Percentiles rank a stretch among this genome's conserved stretches.
These are phyloP conservation scores for Lyophyllum atratum DNA, from an alignment of 768 basidiomycete genomes.

Conservation along the genomic window DNA sequence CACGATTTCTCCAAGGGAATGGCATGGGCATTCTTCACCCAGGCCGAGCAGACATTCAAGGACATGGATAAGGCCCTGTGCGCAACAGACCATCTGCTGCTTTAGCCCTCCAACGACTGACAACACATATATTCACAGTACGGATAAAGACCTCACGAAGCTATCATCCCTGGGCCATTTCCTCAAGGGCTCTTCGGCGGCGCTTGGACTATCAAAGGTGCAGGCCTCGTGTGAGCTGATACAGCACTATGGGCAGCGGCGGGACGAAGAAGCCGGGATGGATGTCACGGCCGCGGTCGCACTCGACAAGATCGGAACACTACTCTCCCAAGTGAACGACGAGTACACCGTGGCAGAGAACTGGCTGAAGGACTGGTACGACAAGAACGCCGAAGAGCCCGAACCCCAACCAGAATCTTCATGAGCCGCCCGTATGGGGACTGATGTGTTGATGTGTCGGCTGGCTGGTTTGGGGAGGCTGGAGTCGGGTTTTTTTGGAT, in stretches of 20 bases:
- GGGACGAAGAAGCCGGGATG: conserved; percentile 53
- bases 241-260: conserved; percentile 78
- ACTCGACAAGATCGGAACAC: conserved; percentile 52
- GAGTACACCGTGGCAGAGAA: conserved; percentile 71
- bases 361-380: conserved; percentile 59
- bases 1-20: conserved; percentile 79
- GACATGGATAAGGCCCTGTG: conserved; percentile 82
- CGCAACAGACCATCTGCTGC: conserved; percentile 33
- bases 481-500: background rate
- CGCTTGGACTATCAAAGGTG: conserved; percentile 82
- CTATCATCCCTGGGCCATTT: conserved; percentile 88
- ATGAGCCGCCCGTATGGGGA: background rate
- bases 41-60: conserved; percentile 74
- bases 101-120: background rate
- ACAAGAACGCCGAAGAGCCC: conserved; percentile 15
- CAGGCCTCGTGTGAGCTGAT: conserved; percentile 88
- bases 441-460: background rate
- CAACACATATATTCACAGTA: conserved; percentile 36
- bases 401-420: background rate
- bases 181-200: conserved; percentile 96
- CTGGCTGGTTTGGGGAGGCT: background rate
- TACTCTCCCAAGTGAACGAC: conserved; percentile 59
- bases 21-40: conserved; percentile 78
- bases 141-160: conserved; percentile 55
- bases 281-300: conserved; percentile 52